Percentiles rank a stretch among this genome's conserved stretches.
phyloP scores from a whole-genome alignment of 2,329 filamentous ascomycete genomes.

The Fusarium phyllophilum region DNA sequence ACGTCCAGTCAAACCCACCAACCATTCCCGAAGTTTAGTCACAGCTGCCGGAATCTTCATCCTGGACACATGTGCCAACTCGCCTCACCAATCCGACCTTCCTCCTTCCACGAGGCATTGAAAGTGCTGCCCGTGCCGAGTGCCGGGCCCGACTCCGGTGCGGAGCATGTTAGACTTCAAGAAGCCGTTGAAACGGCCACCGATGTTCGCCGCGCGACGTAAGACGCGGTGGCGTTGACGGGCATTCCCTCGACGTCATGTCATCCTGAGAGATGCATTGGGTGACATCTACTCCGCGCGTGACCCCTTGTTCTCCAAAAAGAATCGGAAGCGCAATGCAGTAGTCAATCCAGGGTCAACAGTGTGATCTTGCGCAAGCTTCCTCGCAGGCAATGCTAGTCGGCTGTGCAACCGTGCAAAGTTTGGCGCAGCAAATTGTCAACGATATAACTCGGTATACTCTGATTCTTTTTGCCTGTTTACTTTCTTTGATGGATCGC shows the following conservation, averaged over 20 bases:
- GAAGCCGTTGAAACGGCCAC: neutral
- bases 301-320: neutral
- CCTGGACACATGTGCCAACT: no score
- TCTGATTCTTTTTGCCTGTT: neutral
- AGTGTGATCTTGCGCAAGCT: no score
- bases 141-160: neutral
- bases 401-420: neutral
- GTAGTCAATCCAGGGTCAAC: no score
- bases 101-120: neutral
- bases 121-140: rapidly evolving
- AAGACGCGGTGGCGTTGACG: no score
- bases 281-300: neutral
- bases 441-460: neutral
- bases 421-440: slow-evolving; percentile 3
- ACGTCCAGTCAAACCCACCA: neutral
- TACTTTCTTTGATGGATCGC: neutral
- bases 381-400: neutral
- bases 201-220: no score
- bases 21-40: rapidly evolving
- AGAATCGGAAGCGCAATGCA: neutral
- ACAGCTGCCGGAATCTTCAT: rapidly evolving
- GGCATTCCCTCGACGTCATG: neutral
- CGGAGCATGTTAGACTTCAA: rapidly evolving
- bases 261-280: no score
- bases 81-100: rapidly evolving